Evolutionary conservation across 192 early-diverging fungal species (phyloP), one percentile per base, ranked within the genome.

Genomic region (Backusella mclennaniae): DNA sequence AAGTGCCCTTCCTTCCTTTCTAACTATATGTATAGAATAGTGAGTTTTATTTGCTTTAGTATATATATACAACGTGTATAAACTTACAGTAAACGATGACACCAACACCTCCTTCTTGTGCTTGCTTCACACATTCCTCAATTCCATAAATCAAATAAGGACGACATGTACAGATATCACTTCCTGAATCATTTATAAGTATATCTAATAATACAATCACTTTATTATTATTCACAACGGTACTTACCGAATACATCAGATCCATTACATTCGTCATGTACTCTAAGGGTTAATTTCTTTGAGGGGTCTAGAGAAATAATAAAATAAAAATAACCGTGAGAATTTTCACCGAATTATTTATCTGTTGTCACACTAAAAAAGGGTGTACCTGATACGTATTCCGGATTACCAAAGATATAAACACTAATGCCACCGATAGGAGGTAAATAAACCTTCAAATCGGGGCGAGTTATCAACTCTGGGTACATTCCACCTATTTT

Each of bases 231-330:
- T 39, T 39, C 11, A 19, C 6, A 33, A 36, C 15, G 7, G 12
- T 21, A 33, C 35, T 77, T 81, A 81, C 94, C 93, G 84, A 95
- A 95, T 9, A 95, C 94, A 63, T 95, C 93, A 0, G 91, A 93
- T 21, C 95, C 96, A 82, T 98, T 98, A 86, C 96, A 98, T 74
- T 98, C 96, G 81, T 98, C 96, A 84, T 98, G 96, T 1, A 98
- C 94, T 21, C 96, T 86, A 70, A 96, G 84, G 1, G 95, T 96
- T 38, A 98, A 79, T 12, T 90, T 90, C 75, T 95, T 95, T 66
- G 89, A 83, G 36, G 96, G 90, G 83, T 98, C 94, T 41, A 67
- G 23, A 66, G 26, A 29, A 63, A 19, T 21, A 23, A 19, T 21
- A 23, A 53, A 23, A 53, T 19, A 23, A 67, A 35, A 67, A 35